Evolutionary conservation across 2,329 filamentous ascomycete species (phyloP).

Genomic region (Daldinia sp.): DNA sequence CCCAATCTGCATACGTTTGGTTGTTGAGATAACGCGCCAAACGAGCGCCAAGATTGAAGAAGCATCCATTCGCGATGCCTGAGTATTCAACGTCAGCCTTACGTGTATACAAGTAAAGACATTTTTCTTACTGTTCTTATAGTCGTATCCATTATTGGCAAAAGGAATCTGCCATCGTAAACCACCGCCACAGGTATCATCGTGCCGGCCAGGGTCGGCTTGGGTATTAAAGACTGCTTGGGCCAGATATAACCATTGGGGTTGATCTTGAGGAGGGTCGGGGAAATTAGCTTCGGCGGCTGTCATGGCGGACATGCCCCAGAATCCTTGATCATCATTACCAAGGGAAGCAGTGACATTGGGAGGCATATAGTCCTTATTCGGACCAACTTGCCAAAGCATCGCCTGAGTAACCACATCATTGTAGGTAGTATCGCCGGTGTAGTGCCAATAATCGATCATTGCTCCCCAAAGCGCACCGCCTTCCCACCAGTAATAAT

Average conservation of each 20-base stretch:
- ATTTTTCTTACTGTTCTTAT: conserved; percentile 46
- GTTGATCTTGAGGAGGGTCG: conserved; percentile 57
- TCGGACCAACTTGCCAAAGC: conserved; percentile 55
- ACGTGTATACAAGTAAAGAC: not conserved
- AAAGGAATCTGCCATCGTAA: conserved; percentile 74
- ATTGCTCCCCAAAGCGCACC: conserved; percentile 47
- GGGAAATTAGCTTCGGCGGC: conserved; percentile 70
- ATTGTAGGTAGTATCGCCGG: conserved; percentile 61
- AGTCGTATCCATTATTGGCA: conserved; percentile 62
- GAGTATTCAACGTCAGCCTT: conserved; percentile 34
- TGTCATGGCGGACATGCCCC: conserved; percentile 69
- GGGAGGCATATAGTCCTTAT: conserved; percentile 57
- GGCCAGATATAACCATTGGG: conserved; percentile 70
- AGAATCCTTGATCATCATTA: conserved; percentile 69
- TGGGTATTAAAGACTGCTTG: conserved; percentile 72
- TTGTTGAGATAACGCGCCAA: conserved; percentile 71
- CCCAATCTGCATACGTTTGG: conserved; percentile 69
- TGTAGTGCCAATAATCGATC: conserved; percentile 59
- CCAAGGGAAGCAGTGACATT: conserved; percentile 54
- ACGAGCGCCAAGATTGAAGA: conserved; percentile 62
- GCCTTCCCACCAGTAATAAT: conserved; percentile 50
- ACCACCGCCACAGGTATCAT: conserved; percentile 67
- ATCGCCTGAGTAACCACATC: conserved; percentile 56
- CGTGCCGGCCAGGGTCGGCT: conserved; percentile 62
- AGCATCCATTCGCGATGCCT: conserved; percentile 57